Base-by-base conservation (phyloP, 768 basidiomycete genomes). In the Pleurotus pulmonarius region DNA sequence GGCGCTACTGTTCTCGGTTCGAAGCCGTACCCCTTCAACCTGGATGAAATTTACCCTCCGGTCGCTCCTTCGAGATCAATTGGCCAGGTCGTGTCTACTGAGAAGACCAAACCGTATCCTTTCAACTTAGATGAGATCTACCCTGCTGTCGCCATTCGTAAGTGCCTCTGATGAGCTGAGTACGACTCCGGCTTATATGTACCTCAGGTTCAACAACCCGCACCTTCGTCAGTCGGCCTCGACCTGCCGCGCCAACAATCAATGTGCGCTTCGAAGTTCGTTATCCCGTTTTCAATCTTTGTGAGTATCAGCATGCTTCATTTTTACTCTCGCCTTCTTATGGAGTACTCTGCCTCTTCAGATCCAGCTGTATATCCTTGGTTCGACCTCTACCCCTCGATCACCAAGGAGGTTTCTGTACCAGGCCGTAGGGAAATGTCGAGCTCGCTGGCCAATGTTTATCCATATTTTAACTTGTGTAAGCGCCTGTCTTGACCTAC, bases 361-460 rank as follows among this genome's bases (percentile, higher is more conserved):
- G 77, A 77, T 58, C 71, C 71, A 2, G 58, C 67, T 20, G 56
- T 73, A 43, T 79, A 78, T 59, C 77, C 80, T 37, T 56, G 73
- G 59, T 67, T 78, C 49, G 63, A 70, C 53, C 65, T 76, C 40
- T 80, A 75, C 60, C 71, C 74, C 48, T 57, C 57, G 5, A 43
- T 46, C 39, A 9, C 26, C 57, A 7, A 40, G 52, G 20, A 11
- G 15, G 26, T 15, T 40, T n/a, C n/a, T 11, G 2, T 41, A 39
- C 9, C 37, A 41, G 37, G 26, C 29, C 29, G 29, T 34, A 5
- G 16, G n/a, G 51, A 9, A 15, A 18, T 39, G 39, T 8, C 51
- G 16, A 20, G 22, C n/a, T 20, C 15, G 22, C 15, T 25, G 46
- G 39, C 24, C 22, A 20, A 37, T n/a, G 49, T 11, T 13, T 65